Evolutionary conservation across 202 grass and related monocot genomes (phyloP).

Genomic region (Dendrocalamus latiflorus): DNA sequence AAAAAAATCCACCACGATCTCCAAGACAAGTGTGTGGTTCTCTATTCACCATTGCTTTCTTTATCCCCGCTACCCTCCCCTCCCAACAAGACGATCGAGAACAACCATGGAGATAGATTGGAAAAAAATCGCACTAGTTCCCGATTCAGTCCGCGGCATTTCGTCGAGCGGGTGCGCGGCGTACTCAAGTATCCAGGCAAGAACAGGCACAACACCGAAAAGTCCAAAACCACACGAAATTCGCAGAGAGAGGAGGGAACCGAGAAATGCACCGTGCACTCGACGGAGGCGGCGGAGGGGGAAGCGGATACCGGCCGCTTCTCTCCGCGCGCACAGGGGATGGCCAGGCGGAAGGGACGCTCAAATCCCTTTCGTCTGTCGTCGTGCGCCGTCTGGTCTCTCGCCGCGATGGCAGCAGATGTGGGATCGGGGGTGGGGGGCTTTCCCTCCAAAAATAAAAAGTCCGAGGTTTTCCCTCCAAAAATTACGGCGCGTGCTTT

Average conservation of each 20-base stretch:
- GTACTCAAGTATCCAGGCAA: background rate
- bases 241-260: background rate
- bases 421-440: background rate
- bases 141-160: background rate
- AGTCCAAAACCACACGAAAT: background rate
- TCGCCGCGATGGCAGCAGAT: background rate
- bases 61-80: background rate
- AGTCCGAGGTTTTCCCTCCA: too few species aligned
- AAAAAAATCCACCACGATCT: background rate
- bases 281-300: background rate
- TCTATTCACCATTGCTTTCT: too few species aligned
- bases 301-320: background rate
- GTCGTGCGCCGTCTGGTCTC: background rate
- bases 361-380: too few species aligned
- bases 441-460: too few species aligned
- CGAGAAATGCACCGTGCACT: slow-evolving; percentile 4
- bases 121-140: background rate
- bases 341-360: background rate
- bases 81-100: too few species aligned
- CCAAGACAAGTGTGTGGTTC: background rate
- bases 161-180: background rate
- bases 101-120: background rate
- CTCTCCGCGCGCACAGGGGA: background rate
- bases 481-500: background rate
- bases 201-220: background rate